These are phyloP conservation scores for Barnettozyma californica DNA, from an alignment of 805 yeast species.

Conservation along the genomic window DNA sequence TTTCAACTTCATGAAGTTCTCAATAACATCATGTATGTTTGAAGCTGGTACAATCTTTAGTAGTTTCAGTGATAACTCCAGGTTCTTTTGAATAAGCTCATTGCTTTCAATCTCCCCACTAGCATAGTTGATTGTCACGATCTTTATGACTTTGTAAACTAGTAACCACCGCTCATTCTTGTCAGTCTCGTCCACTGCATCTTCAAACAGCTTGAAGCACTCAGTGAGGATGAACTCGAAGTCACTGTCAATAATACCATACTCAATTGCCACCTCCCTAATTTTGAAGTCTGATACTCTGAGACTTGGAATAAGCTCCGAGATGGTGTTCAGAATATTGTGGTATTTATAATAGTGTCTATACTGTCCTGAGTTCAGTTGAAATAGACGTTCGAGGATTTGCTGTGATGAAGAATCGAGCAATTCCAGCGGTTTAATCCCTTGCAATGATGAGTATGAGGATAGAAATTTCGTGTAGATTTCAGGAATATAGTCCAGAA, in stretches of 20 bases:
- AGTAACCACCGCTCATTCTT: constrained; percentile 48
- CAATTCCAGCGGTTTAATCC: constrained; percentile 2
- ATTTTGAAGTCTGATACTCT: background rate
- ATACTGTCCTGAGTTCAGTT: constrained; percentile 5
- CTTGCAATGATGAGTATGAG: constrained; percentile 4
- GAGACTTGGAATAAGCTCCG: constrained; percentile 4
- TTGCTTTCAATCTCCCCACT: constrained; percentile 2
- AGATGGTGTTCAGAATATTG: background rate
- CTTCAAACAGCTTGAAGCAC: constrained; percentile 1
- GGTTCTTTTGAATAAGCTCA: background rate
- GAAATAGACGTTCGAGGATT: constrained; percentile 4
- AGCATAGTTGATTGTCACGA: constrained; percentile 5
- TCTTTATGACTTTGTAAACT: constrained; percentile 21
- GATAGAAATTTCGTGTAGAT: constrained; percentile 3
- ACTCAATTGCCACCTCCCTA: constrained; percentile 7
- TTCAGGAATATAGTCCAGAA: constrained; percentile 6
- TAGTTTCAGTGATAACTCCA: constrained; percentile 2
- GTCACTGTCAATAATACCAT: constrained; percentile 6
- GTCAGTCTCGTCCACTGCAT: background rate
- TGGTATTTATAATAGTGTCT: background rate
- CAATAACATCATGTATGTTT: constrained; percentile 4
- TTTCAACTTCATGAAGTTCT: constrained; percentile 3
- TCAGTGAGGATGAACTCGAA: constrained; percentile 5
- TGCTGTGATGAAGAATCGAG: background rate
- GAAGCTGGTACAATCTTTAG: constrained; percentile 7